Evolutionary conservation across 352 stramenopile species (phyloP), one percentile per base, ranked within the genome.

Genomic region (Pythium dissimile): DNA sequence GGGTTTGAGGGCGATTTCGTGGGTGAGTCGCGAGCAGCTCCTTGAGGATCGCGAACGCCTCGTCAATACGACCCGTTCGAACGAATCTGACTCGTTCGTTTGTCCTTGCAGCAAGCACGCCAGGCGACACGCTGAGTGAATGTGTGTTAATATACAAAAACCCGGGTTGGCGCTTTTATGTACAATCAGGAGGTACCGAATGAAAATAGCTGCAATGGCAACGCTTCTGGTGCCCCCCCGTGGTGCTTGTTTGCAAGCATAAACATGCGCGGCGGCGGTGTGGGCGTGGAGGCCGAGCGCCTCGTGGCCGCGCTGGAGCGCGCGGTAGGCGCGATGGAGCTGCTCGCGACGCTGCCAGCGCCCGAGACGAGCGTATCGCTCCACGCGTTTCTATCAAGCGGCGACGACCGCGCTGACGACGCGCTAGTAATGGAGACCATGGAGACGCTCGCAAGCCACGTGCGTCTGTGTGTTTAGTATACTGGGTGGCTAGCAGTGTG

Each of bases 271-370:
- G 48, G 34, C 34, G 37, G 28, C 13, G 65, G 60, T 28, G 51
- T 61, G 50, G 38, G 57, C 35, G 37, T 75, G 31, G 73, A 84
- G 50, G 65, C 59, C 26, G 46, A 64, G 35, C 73, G 67, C n/a
- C 43, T 79, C 28, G 26, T 84, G n/a, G 69, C 43, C 16, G 64
- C 75, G 55, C 64, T 84, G 4, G 63, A 71, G 28, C 47, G 61
- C 8, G 57, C 64, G n/a, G 56, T 80, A 9, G 56, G 54, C 15
- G 62, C 66, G 20, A 56, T 84, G 20, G 53, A 66, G 43, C 49
- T 78, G 34, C 54, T 72, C 7, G 60, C 63, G 10, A 61, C 51
- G 15, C 18, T 84, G 3, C 71, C 71, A 21, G 54, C 47, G 24
- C 34, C 52, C 7, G 53, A 59, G 47, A 63, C 46, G 38, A 49